A percentile compares a stretch with the other conserved stretches of the same genome.
Evolutionary conservation across 2,329 filamentous ascomycete genomes (phyloP).

Genomic region (Apiospora pterosperma): DNA sequence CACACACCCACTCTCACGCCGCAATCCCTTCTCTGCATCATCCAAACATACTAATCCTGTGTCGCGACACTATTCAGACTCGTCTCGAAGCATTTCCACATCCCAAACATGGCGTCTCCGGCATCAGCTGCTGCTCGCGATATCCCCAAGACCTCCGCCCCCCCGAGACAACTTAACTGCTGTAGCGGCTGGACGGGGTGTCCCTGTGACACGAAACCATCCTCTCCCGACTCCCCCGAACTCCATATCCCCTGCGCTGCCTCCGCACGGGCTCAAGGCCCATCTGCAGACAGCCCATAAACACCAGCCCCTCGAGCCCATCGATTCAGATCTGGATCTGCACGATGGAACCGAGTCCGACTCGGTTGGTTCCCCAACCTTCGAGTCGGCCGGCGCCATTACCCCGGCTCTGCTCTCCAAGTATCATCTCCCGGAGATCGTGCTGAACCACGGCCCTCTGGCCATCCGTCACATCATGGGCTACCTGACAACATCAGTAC

Average conservation of each 20-base stretch:
- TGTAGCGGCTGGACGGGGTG: conserved; percentile 62
- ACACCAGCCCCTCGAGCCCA: conserved; percentile 48
- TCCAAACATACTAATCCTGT: conserved; percentile 24
- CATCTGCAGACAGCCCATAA: conserved; percentile 52
- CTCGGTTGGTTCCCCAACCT: conserved; percentile 41
- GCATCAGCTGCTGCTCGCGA: conserved; percentile 61
- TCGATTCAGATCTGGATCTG: conserved; percentile 86
- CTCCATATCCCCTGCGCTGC: conserved; percentile 86
- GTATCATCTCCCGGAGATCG: conserved; percentile 84
- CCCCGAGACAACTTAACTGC: conserved; percentile 70
- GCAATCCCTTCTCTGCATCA: not conserved
- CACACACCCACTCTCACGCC: not conserved
- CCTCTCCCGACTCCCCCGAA: conserved; percentile 87
- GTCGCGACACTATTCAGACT: conserved; percentile 30
- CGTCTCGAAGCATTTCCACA: conserved; percentile 44
- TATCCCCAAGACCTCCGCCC: conserved; percentile 58
- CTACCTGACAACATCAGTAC: conserved; percentile 87
- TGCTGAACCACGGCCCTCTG: conserved; percentile 84
- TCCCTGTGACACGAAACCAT: conserved; percentile 59
- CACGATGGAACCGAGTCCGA: conserved; percentile 60
- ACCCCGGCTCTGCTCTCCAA: conserved; percentile 82
- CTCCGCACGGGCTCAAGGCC: conserved; percentile 74
- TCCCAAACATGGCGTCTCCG: conserved; percentile 61
- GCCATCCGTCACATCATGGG: conserved; percentile 96
- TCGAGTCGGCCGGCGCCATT: conserved; percentile 77